These are phyloP conservation scores for Lachnellula cervina DNA, from an alignment of 2,329 filamentous ascomycete genomes.

Conservation along the genomic window DNA sequence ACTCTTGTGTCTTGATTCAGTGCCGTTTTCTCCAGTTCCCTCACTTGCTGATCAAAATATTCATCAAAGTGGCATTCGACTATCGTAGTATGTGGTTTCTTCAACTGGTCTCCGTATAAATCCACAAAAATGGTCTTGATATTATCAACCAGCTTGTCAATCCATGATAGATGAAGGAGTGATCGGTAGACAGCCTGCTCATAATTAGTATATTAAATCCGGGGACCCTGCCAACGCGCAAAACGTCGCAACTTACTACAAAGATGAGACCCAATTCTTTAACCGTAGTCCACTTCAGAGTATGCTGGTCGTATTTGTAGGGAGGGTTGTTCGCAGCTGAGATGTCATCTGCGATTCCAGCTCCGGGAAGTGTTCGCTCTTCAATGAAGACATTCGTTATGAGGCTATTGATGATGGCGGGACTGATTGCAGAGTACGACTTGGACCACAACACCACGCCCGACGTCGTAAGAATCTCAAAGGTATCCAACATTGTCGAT, in stretches of 20 bases:
- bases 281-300: conserved; percentile 84
- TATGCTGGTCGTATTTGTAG: conserved; percentile 91
- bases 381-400: conserved; percentile 98
- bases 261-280: conserved; percentile 96
- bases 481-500: conserved; percentile 78
- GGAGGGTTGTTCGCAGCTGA: conserved; percentile 62
- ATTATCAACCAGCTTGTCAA: conserved; percentile 93
- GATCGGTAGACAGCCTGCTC: conserved; percentile 90
- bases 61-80: conserved; percentile 82
- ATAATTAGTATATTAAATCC: conserved; percentile 1
- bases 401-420: conserved; percentile 85
- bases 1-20: conserved; percentile 26
- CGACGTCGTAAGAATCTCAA: conserved; percentile 93
- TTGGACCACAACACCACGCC: conserved; percentile 97
- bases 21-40: conserved; percentile 65
- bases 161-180: conserved; percentile 90
- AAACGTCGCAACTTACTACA: conserved; percentile 56
- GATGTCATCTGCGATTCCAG: conserved; percentile 54
- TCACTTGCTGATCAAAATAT: conserved; percentile 91
- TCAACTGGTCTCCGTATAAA: conserved; percentile 83
- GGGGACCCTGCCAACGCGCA: not conserved
- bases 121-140: conserved; percentile 88
- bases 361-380: conserved; percentile 64
- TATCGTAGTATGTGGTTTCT: conserved; percentile 70
- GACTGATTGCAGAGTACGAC: conserved; percentile 73